Evolutionary conservation across 805 yeast genomes (phyloP).

Genomic region (Grigorovia transvaalensis): DNA sequence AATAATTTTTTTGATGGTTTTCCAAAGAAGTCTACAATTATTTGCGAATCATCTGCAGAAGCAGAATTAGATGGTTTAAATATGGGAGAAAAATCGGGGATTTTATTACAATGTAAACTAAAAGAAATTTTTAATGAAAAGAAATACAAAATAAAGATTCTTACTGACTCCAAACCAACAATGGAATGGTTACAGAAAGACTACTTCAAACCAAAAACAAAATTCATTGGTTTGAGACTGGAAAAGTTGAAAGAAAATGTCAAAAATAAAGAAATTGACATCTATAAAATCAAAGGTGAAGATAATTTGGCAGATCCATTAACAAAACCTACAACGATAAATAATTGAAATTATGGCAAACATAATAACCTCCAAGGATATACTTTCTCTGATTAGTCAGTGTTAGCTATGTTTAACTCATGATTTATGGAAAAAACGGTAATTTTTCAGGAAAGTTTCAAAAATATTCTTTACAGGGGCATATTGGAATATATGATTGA

Average conservation of each 20-base stretch:
- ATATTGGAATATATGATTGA: no score
- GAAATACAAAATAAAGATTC: background rate
- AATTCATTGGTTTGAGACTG: background rate
- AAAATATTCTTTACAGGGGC: no score
- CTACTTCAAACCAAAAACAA: background rate
- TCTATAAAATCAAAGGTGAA: background rate
- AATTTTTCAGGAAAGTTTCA: no score
- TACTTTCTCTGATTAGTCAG: background rate
- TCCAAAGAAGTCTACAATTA: conserved; percentile 1
- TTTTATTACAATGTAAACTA: background rate
- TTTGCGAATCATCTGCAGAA: background rate
- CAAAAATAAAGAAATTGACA: background rate
- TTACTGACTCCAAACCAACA: background rate
- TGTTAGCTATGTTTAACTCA: no score
- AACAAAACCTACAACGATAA: background rate
- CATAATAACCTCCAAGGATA: background rate
- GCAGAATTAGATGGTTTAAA: conserved; percentile 1
- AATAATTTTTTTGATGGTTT: background rate
- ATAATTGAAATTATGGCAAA: background rate
- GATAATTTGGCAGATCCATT: background rate
- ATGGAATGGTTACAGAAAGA: background rate
- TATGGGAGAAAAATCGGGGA: background rate
- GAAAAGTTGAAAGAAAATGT: background rate
- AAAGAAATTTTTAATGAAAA: background rate
- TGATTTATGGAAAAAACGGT: no score